Conservation (phyloP, 2,329 filamentous ascomycete genomes). For the Venturia aucupariae region DNA sequence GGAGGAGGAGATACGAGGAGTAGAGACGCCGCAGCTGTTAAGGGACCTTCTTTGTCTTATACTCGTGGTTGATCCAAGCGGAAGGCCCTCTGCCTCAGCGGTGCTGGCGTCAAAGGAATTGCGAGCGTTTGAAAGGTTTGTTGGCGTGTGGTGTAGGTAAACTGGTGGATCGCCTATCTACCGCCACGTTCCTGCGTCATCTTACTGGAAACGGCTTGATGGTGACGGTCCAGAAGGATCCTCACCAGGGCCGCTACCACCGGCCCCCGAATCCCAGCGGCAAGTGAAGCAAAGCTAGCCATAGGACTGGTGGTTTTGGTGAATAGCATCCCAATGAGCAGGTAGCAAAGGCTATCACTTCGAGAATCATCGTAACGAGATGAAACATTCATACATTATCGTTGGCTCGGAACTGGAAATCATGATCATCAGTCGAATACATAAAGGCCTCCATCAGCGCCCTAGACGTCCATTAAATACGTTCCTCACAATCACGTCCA, state of each 20-base stretch:
- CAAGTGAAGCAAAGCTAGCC: too few relatives aligned
- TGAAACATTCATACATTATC: neutral
- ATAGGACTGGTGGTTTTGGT: neutral
- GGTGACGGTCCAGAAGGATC: too few relatives aligned
- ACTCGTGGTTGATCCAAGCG: constrained; percentile 16
- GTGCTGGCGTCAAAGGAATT: constrained; percentile 16
- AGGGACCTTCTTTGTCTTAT: constrained; percentile 17
- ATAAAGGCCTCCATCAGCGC: neutral
- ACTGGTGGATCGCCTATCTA: too few relatives aligned
- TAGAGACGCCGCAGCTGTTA: constrained; percentile 16
- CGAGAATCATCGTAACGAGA: neutral
- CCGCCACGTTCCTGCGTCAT: too few relatives aligned
- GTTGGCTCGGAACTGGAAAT: neutral
- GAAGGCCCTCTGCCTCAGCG: constrained; percentile 17
- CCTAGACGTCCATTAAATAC: neutral
- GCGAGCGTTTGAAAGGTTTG: too few relatives aligned
- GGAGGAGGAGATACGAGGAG: constrained; percentile 6
- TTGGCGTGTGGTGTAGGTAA: too few relatives aligned
- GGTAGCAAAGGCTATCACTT: neutral
- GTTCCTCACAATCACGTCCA: neutral
- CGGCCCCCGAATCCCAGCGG: too few relatives aligned
- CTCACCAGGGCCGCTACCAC: too few relatives aligned
- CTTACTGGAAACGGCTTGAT: too few relatives aligned
- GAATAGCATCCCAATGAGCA: neutral
- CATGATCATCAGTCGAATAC: neutral